Conservation (phyloP, 805 yeast genomes). For the Pichia exigua region DNA sequence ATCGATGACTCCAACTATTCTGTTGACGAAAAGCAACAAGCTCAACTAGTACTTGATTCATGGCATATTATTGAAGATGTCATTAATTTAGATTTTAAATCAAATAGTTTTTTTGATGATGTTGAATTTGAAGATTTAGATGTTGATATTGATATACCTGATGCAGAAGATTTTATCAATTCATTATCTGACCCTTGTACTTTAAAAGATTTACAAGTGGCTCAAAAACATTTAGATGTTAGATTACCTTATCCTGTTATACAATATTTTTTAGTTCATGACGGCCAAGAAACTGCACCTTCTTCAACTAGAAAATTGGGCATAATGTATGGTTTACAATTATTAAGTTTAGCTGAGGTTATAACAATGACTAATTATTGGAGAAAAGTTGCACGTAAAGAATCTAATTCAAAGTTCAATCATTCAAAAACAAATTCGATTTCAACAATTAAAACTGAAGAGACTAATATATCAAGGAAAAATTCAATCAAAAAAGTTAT, state of each 20-base stretch:
- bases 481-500: background rate
- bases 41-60: conserved; percentile 8
- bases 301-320: conserved; percentile 60
- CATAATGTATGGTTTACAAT: conserved; percentile 64
- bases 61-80: conserved; percentile 58
- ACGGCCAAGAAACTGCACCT: conserved; percentile 76
- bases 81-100: conserved; percentile 36
- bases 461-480: background rate
- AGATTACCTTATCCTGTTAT: conserved; percentile 68
- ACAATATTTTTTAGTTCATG: conserved; percentile 67
- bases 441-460: background rate
- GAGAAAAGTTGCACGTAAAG: conserved; percentile 52
- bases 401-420: conserved; percentile 1
- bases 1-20: conserved; percentile 1
- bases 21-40: conserved; percentile 8
- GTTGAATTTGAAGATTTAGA: conserved; percentile 48
- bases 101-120: background rate
- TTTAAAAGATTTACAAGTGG: conserved; percentile 59
- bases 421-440: background rate
- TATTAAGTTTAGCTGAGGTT: conserved; percentile 71
- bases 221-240: conserved; percentile 69
- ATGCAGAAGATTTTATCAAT: conserved; percentile 48
- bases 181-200: conserved; percentile 50
- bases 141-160: conserved; percentile 48
- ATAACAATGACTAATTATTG: conserved; percentile 73